Evolutionary conservation across 1,139 yeast species (phyloP), one percentile per base, ranked within the genome.

Genomic region (Zygosaccharomyces pseudobailii): DNA sequence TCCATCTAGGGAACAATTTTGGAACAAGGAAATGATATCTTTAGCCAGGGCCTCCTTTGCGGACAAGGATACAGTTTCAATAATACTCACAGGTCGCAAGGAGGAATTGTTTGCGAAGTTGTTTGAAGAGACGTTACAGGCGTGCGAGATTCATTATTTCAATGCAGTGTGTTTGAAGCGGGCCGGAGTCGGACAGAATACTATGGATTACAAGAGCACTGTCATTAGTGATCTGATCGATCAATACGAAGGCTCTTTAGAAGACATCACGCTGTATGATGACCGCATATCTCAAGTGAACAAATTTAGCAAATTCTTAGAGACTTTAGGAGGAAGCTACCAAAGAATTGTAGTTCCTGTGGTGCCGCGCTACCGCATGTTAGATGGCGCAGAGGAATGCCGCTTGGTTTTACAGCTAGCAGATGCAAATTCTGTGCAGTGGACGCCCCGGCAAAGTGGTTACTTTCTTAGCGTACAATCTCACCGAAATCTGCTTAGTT

Each of bases 51-150:
- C 58, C 41, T 73, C 79, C 0, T 56, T 51, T 30, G 51, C 55
- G 6, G 71, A 67, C 25, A 60, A 63, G 0, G 59, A 60, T 6
- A 63, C 71, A 0, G 44, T 75, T n/a, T 62, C 72, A 0, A 61
- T 76, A 3, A 50, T 75, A 9, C 57, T 75, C 55, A 71, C 78
- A 0, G 79, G 77, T 0, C 60, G 79, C 38, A 62, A 64, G 42
- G 62, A 62, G 31, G 51, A 49, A 4, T 43, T 48, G 6, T 73
- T 74, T 50, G 50, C 54, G 0, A 51, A 57, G 36, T 40, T 45
- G 20, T 46, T 39, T 27, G 33, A 34, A 20, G 41, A 21, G 28
- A 48, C 41, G 36, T 42, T 32, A 10, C 10, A 68, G 5, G 55
- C 55, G 2, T 40, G 60, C 2, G 63, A 59, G 35, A 60, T 59